Evolutionary conservation across 805 yeast species (phyloP).

Genomic region (Blastobotrys attinorum): DNA sequence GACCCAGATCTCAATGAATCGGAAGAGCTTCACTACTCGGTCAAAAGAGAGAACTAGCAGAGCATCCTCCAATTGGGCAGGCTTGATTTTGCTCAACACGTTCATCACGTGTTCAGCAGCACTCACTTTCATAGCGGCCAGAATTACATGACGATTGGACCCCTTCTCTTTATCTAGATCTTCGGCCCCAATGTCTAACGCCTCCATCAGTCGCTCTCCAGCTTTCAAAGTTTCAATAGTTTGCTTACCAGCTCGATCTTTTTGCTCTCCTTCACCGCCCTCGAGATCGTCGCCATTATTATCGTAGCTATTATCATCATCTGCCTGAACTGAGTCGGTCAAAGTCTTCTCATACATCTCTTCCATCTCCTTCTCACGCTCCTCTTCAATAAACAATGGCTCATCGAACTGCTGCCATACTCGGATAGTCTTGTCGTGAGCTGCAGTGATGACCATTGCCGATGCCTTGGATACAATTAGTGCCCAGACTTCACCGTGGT

Average conservation of each 20-base stretch:
- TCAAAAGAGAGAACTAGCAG: constrained; percentile 85
- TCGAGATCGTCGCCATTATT: constrained; percentile 33
- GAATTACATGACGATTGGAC: constrained; percentile 64
- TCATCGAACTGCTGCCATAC: constrained; percentile 93
- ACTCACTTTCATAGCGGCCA: constrained; percentile 58
- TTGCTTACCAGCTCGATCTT: constrained; percentile 61
- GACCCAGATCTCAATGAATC: constrained; percentile 73
- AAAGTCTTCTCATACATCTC: constrained; percentile 81
- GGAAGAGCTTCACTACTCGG: constrained; percentile 60
- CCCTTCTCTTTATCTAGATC: constrained; percentile 53
- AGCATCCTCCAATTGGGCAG: constrained; percentile 90
- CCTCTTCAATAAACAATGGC: constrained; percentile 95
- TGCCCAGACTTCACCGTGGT: constrained; percentile 92
- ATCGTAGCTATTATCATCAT: constrained; percentile 21
- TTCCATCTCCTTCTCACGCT: constrained; percentile 91
- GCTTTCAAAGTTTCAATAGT: constrained; percentile 89
- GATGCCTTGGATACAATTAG: constrained; percentile 68
- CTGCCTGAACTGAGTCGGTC: constrained; percentile 36
- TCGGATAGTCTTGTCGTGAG: constrained; percentile 91
- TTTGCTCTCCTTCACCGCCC: constrained; percentile 35
- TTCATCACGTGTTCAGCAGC: constrained; percentile 78
- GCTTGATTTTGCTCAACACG: constrained; percentile 58
- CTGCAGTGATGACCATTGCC: constrained; percentile 62
- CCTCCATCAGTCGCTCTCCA: constrained; percentile 89
- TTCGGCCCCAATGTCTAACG: constrained; percentile 70